Percentiles rank a stretch among this genome's conserved stretches.
phyloP scores from a whole-genome alignment of 2,329 filamentous ascomycete genomes.

The Fusarium decemcellulare region DNA sequence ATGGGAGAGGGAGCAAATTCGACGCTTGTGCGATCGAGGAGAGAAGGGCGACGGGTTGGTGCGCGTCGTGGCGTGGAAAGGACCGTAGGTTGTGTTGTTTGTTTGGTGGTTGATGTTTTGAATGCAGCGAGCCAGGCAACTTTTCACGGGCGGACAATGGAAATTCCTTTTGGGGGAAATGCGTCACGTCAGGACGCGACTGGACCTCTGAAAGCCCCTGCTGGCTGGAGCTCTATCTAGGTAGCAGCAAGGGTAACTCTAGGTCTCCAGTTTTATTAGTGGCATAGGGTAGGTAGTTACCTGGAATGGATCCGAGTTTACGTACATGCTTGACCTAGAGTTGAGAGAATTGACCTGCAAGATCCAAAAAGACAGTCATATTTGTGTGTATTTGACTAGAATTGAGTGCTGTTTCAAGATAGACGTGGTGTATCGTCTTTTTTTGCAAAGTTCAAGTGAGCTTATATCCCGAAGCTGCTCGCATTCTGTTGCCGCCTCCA shows the following conservation, averaged over 20 bases:
- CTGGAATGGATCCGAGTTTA: not conserved
- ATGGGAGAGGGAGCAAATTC: constrained; percentile 27
- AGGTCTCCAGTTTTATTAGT: constrained; percentile 21
- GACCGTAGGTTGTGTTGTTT: constrained; percentile 15
- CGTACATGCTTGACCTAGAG: constrained; percentile 8
- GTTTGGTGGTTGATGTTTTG: constrained; percentile 32
- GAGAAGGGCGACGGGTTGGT: constrained; percentile 22
- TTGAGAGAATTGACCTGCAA: too few relatives aligned
- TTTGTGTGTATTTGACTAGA: too few relatives aligned
- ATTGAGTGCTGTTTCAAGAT: too few relatives aligned
- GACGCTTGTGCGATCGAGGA: constrained; percentile 15
- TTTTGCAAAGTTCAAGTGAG: too few relatives aligned
- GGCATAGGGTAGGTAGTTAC: not conserved
- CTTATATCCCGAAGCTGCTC: too few relatives aligned
- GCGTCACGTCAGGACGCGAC: constrained; percentile 58
- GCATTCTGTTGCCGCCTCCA: too few relatives aligned
- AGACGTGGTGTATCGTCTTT: too few relatives aligned
- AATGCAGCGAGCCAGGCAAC: constrained; percentile 10
- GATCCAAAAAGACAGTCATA: too few relatives aligned
- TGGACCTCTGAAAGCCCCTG: constrained; percentile 15
- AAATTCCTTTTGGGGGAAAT: constrained; percentile 47
- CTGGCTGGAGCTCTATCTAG: constrained; percentile 33
- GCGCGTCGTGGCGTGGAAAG: constrained; percentile 31
- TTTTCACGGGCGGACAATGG: constrained; percentile 43
- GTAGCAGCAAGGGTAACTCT: constrained; percentile 19